A percentile compares a stretch with the other conserved stretches of the same genome.
Evolutionary conservation across 768 basidiomycete species (phyloP).

Genomic region (Naganishia onofrii): DNA sequence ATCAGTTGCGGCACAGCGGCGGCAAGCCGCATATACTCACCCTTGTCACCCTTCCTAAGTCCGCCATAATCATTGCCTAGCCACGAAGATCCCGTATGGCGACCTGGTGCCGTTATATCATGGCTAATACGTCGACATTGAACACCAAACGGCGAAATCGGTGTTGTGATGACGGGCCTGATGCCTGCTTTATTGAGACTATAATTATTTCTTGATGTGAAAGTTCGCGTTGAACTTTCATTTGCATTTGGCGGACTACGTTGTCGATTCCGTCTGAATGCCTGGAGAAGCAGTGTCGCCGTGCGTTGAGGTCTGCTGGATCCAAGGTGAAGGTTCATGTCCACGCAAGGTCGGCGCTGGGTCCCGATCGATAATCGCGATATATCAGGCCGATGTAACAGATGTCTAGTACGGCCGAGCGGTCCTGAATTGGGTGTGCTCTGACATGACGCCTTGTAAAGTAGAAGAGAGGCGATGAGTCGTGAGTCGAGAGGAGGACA

Average conservation of each 20-base stretch:
- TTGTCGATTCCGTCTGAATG: constrained; percentile 13
- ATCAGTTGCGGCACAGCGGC: neutral
- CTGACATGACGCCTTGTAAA: neutral
- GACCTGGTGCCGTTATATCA: neutral
- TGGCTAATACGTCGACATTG: neutral
- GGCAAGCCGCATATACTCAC: neutral
- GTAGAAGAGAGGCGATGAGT: neutral
- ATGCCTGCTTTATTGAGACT: neutral
- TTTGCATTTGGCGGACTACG: neutral
- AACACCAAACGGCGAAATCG: no score
- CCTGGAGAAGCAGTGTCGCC: neutral
- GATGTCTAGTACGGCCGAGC: no score
- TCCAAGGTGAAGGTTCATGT: neutral
- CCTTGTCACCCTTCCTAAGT: constrained; percentile 1
- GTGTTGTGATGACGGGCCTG: neutral
- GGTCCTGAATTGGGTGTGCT: neutral
- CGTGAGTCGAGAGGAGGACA: neutral
- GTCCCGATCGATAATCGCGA: no score
- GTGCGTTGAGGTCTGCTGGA: neutral
- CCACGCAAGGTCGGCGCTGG: neutral
- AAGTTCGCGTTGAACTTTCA: neutral
- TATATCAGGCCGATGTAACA: no score
- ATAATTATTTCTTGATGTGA: neutral
- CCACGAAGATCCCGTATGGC: neutral
- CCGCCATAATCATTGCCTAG: constrained; percentile 8